Percentiles rank a stretch among this genome's conserved stretches.
Evolutionary conservation across 176 grass and related monocot species (phyloP).

Genomic region (Eleusine coracana): DNA sequence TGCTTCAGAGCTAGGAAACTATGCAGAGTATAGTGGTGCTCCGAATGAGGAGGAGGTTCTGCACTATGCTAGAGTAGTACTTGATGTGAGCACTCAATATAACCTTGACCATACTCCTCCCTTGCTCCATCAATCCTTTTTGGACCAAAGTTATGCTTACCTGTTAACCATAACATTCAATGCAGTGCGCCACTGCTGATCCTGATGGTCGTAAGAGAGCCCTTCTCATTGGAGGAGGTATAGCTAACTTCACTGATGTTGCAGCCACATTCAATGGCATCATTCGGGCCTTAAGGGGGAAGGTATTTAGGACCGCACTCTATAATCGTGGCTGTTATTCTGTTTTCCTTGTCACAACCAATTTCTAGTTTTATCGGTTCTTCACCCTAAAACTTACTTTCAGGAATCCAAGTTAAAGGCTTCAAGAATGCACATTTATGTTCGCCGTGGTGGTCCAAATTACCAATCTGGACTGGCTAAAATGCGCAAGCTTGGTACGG

Average conservation of each 20-base stretch:
- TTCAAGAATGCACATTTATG: conserved; percentile 85
- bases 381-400: not conserved
- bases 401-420: conserved; percentile 96
- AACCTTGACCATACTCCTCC: not conserved
- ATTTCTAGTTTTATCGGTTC: conserved; percentile 16
- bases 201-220: conserved; percentile 94
- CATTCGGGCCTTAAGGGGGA: conserved; percentile 87
- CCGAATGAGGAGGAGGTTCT: conserved; percentile 95
- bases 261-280: conserved; percentile 93
- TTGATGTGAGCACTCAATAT: conserved; percentile 64
- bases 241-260: conserved; percentile 97
- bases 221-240: conserved; percentile 92
- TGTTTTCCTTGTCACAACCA: conserved; percentile 41
- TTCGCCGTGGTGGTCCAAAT: conserved; percentile 92
- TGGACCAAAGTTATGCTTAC: not conserved
- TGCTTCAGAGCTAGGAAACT: conserved; percentile 93
- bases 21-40: conserved; percentile 96
- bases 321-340: not conserved
- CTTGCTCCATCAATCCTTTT: not conserved
- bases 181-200: conserved; percentile 76
- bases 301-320: conserved; percentile 47
- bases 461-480: conserved; percentile 94
- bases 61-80: conserved; percentile 92
- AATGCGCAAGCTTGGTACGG: conserved; percentile 76
- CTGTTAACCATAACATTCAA: conserved; percentile 19